phyloP scores from a whole-genome alignment of 2,329 filamentous ascomycete species.

The Seiridium unicorne region DNA sequence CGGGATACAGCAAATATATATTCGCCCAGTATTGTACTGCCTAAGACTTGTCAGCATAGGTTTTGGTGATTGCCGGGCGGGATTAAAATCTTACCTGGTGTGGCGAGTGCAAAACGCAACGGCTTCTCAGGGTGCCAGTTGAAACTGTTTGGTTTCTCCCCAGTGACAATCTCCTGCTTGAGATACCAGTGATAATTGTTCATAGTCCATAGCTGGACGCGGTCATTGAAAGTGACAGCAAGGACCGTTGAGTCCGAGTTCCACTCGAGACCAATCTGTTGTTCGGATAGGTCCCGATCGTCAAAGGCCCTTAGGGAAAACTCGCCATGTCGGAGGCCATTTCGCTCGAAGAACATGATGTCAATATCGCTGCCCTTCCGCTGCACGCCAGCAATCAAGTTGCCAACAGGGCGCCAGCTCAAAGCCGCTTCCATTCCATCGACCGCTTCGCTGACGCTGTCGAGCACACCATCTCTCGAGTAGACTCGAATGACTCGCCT shows the following conservation, averaged over 20 bases:
- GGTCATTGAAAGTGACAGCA: constrained; percentile 71
- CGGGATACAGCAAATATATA: constrained; percentile 66
- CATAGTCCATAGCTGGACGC: constrained; percentile 93
- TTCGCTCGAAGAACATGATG: constrained; percentile 93
- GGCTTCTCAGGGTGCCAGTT: constrained; percentile 87
- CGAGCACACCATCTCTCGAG: constrained; percentile 83
- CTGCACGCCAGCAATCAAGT: constrained; percentile 85
- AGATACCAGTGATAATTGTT: constrained; percentile 98
- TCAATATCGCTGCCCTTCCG: constrained; percentile 67
- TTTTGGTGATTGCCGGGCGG: neutral
- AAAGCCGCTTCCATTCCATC: constrained; percentile 84
- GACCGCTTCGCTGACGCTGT: constrained; percentile 92
- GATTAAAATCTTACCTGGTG: constrained; percentile 40
- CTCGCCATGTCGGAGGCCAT: constrained; percentile 93
- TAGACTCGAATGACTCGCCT: constrained; percentile 87
- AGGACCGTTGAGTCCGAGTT: constrained; percentile 90
- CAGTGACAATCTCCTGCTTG: constrained; percentile 76
- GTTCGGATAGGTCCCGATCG: constrained; percentile 52
- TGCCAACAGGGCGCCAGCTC: constrained; percentile 90
- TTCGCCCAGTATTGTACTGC: constrained; percentile 58
- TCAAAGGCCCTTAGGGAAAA: constrained; percentile 74
- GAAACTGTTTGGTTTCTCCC: constrained; percentile 32
- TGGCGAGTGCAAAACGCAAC: constrained; percentile 61
- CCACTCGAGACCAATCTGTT: constrained; percentile 72
- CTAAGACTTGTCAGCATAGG: constrained; percentile 24